Evolutionary conservation across 768 basidiomycete species (phyloP).

Genomic region (Hygrocybe punicea): DNA sequence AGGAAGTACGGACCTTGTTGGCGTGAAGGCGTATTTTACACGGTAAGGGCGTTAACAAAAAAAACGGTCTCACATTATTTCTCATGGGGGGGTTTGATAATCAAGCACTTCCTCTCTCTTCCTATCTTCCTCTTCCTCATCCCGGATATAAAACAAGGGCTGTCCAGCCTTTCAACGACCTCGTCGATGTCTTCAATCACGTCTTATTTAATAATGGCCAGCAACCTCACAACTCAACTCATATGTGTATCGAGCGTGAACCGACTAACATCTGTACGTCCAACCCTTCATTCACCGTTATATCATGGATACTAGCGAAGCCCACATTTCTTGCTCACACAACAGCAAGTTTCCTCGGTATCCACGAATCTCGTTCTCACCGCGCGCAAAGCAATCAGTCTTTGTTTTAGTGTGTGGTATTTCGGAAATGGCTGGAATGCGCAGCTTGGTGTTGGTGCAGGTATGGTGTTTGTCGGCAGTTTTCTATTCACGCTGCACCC

Average conservation of each 20-base stretch:
- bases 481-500: conserved; percentile 44
- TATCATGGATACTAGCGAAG: conserved; percentile 9
- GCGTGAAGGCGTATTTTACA: conserved; percentile 84
- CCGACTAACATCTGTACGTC: conserved; percentile 68
- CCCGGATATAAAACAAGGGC: conserved; percentile 53
- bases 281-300: neutral
- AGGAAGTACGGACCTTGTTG: conserved; percentile 70
- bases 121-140: conserved; percentile 67
- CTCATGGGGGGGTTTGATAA: neutral
- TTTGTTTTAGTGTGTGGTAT: conserved; percentile 83
- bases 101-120: conserved; percentile 76
- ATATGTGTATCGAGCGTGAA: conserved; percentile 85
- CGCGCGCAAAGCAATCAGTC: conserved; percentile 72
- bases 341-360: conserved; percentile 69
- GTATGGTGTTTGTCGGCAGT: conserved; percentile 71
- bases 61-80: too few species aligned
- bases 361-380: conserved; percentile 81
- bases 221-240: conserved; percentile 70
- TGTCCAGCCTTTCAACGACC: conserved; percentile 45
- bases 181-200: conserved; percentile 30
- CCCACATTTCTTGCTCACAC: neutral
- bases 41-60: conserved; percentile 42
- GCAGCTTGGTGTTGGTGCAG: conserved; percentile 62
- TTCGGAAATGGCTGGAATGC: conserved; percentile 71
- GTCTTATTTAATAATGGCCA: conserved; percentile 55